phyloP scores from a whole-genome alignment of 73 alveolate genomes.

The Symbiodinium natans region DNA sequence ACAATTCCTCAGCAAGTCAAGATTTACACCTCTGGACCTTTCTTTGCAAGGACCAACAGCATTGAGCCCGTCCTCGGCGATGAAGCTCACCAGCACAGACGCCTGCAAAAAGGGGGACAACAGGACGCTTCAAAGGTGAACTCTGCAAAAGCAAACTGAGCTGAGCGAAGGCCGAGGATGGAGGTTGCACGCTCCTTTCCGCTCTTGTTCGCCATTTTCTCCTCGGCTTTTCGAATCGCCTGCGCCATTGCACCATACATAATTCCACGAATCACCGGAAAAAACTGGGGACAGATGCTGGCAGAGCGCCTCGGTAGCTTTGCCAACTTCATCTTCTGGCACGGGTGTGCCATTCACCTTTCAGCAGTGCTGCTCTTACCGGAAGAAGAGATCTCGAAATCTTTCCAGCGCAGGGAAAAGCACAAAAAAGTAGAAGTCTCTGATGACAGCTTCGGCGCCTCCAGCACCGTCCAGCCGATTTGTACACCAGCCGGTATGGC shows the following conservation, averaged over 20 bases:
- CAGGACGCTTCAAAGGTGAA: not conserved
- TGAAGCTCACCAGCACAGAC: constrained; percentile 79
- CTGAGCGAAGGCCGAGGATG: not conserved
- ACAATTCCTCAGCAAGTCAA: not conserved
- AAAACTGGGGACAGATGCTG: not conserved
- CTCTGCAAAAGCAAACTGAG: not conserved
- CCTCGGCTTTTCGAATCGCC: constrained; percentile 82
- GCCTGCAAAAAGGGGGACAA: not conserved
- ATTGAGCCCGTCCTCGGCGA: constrained; percentile 43
- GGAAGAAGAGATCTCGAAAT: not conserved
- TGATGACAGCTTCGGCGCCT: not conserved
- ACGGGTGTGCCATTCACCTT: constrained; percentile 66
- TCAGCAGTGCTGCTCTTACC: not conserved
- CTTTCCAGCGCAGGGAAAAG: too few relatives aligned
- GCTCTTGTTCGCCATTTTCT: constrained; percentile 63
- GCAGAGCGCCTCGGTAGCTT: constrained; percentile 51
- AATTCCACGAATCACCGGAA: not conserved
- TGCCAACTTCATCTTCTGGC: constrained; percentile 85
- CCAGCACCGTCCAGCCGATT: constrained; percentile 81
- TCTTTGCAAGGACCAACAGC: not conserved
- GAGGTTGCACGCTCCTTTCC: not conserved
- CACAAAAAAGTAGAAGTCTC: not conserved
- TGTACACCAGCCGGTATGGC: constrained; percentile 86
- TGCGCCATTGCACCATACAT: not conserved
- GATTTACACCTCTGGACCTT: not conserved